A percentile compares a stretch with the other conserved stretches of the same genome.
phyloP scores from a whole-genome alignment of 371 early-diverging fungal genomes.

The Sporodiniella umbellata region DNA sequence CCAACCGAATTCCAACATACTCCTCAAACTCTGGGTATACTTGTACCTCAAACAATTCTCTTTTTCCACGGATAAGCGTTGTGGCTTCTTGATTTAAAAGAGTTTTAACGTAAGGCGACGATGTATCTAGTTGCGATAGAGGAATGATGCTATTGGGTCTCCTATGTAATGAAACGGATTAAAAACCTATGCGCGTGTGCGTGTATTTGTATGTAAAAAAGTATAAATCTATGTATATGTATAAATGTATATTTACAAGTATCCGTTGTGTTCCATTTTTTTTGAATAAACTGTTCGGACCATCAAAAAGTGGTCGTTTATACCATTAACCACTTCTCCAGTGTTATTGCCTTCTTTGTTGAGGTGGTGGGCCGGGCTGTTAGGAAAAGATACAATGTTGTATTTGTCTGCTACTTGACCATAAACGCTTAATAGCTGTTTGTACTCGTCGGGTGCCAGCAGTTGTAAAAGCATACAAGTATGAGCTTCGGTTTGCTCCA shows the following conservation, averaged over 20 bases:
- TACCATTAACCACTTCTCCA: conserved; percentile 1
- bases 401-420: conserved; percentile 4
- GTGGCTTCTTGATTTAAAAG: conserved; percentile 1
- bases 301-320: conserved; percentile 1
- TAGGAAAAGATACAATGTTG: conserved; percentile 6
- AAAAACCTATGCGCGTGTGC: neutral
- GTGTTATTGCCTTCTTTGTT: neutral
- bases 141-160: conserved; percentile 13
- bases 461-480: conserved; percentile 13
- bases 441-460: conserved; percentile 19
- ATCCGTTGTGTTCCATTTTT: neutral
- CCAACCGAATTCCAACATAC: conserved; percentile 13
- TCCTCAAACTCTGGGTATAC: conserved; percentile 15
- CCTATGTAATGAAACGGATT: neutral
- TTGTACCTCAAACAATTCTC: conserved; percentile 1
- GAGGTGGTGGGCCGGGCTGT: conserved; percentile 7
- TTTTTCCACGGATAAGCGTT: conserved; percentile 1
- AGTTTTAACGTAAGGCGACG: conserved; percentile 18
- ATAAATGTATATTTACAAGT: neutral
- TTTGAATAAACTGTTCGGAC: neutral
- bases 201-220: too few species aligned
- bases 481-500: conserved; percentile 7
- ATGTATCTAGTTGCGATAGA: conserved; percentile 2
- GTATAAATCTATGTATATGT: too few species aligned
- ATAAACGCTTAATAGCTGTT: conserved; percentile 9